Evolutionary conservation across 2,329 filamentous ascomycete species (phyloP), one percentile per base, ranked within the genome.

Genomic region (Phyllosticta citriasiana): DNA sequence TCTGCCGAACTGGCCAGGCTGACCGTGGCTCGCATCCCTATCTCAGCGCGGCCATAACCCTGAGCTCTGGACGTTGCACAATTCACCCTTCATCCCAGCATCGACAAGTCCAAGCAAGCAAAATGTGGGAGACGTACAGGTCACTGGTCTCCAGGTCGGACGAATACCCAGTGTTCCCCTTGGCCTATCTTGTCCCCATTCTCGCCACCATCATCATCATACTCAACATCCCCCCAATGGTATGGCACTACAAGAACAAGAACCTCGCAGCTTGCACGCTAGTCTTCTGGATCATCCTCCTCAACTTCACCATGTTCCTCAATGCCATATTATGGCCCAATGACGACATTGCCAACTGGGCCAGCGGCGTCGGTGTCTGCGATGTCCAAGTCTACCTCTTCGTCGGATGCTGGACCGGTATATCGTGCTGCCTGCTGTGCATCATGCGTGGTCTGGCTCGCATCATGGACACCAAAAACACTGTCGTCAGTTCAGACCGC

Each of bases 241-340:
- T 80, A 60, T 82, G 85, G 76, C 86, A 88, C 69, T 75, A 79
- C 63, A 78, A 78, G 58, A 83, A 85, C 65, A 77, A 78, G 62
- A 89, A 88, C 70, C 74, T 86, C 57, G 79, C 84, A 12, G 81
- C 84, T 6, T 77, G 78, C 19, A 79, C 78, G 30, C 75, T 88
- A 40, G 79, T 86, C 56, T 68, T 77, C 57, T 86, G 82, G 78
- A 73, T 82, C 59, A 71, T 81, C 25, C 62, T 84, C n/a, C 70
- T 79, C 62, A 86, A 87, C 66, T 61, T 85, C 59, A 78, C 82
- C 69, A 81, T 78, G 65, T 77, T 84, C 64, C 71, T 84, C 75
- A 88, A 89, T 67, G 77, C 84, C 1, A 69, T 87, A 57, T 79
- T 88, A 63, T 89, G 86, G 86, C 79, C 81, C 0, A 81, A 77